Percentiles rank a stretch among this genome's conserved stretches.
These are phyloP conservation scores for Hanseniaspora jakobsenii DNA, from an alignment of 805 yeast species.

Conservation along the genomic window DNA sequence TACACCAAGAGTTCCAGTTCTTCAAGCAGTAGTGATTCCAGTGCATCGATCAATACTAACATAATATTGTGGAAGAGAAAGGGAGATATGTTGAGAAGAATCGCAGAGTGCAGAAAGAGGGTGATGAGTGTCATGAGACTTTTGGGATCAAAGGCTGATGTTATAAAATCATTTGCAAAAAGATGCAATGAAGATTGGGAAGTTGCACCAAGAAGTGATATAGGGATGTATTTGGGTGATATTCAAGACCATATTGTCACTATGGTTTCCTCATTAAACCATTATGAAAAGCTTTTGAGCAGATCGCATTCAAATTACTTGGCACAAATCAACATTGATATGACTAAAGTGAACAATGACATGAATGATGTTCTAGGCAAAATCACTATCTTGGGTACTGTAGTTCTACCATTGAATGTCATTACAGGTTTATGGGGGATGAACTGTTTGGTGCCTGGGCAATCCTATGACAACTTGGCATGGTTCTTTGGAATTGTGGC, in stretches of 20 bases:
- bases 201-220: slow-evolving; percentile 68
- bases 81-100: slow-evolving; percentile 88
- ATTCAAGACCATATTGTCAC: slow-evolving; percentile 96
- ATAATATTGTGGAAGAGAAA: slow-evolving; percentile 72
- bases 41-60: slow-evolving; percentile 31
- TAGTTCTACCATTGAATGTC: slow-evolving; percentile 87
- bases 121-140: slow-evolving; percentile 83
- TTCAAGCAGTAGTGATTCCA: slow-evolving; percentile 21
- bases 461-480: slow-evolving; percentile 42
- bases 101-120: slow-evolving; percentile 88
- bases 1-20: slow-evolving; percentile 17
- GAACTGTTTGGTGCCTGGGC: slow-evolving; percentile 96
- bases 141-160: slow-evolving; percentile 89
- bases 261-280: slow-evolving; percentile 90
- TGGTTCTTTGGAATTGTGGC: slow-evolving; percentile 53
- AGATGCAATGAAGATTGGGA: slow-evolving; percentile 79
- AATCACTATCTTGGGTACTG: slow-evolving; percentile 85
- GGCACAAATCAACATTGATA: slow-evolving; percentile 93
- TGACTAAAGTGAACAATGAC: slow-evolving; percentile 93
- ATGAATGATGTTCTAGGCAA: slow-evolving; percentile 93
- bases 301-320: slow-evolving; percentile 91
- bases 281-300: slow-evolving; percentile 85
- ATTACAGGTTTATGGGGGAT: slow-evolving; percentile 98
- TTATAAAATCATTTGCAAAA: slow-evolving; percentile 89
- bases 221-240: slow-evolving; percentile 90